These are phyloP conservation scores for Pseudocercospora fuligena DNA, from an alignment of 2,329 filamentous ascomycete species.

Conservation along the genomic window DNA sequence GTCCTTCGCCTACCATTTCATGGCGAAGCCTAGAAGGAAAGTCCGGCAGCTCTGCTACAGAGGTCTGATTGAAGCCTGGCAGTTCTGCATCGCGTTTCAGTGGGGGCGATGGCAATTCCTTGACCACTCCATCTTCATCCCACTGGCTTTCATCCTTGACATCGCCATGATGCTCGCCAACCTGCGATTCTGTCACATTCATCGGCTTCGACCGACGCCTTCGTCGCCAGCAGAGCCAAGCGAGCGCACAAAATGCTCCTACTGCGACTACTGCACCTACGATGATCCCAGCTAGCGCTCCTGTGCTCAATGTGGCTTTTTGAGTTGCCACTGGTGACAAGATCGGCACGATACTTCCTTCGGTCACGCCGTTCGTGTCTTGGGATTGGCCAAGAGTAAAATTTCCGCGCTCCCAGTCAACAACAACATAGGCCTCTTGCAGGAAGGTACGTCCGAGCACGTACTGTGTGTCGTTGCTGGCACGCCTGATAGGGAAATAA, in stretches of 20 bases:
- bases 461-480: conserved; percentile 33
- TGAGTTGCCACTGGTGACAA: not conserved
- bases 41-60: no score
- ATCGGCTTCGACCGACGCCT: no score
- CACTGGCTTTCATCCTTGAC: no score
- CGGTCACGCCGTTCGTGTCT: conserved; percentile 17
- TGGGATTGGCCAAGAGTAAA: conserved; percentile 25
- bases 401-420: conserved; percentile 25
- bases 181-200: no score
- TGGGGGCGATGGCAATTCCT: no score
- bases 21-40: no score
- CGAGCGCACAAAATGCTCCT: not conserved
- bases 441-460: conserved; percentile 38
- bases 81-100: no score
- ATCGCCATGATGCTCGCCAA: no score
- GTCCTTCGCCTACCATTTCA: no score
- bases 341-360: conserved; percentile 14
- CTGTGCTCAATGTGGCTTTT: not conserved
- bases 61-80: no score
- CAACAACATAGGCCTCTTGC: conserved; percentile 37
- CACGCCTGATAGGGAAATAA: conserved; percentile 37
- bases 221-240: no score
- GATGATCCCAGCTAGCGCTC: not conserved
- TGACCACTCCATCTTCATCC: no score
- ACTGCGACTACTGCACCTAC: not conserved